phyloP scores from a whole-genome alignment of 2,329 filamentous ascomycete genomes.

The Fusarium sp. region DNA sequence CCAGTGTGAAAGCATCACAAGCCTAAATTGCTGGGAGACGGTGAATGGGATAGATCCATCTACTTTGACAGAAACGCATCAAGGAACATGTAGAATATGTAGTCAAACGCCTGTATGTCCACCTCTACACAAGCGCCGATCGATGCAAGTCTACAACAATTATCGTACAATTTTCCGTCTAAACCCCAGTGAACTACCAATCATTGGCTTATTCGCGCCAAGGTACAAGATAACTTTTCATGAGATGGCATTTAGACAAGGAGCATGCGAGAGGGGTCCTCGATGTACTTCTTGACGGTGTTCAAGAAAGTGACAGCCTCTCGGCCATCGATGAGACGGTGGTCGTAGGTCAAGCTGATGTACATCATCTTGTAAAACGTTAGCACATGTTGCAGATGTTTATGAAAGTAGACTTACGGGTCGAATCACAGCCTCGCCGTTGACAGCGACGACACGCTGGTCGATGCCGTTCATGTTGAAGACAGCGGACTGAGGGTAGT shows the following conservation, averaged over 20 bases:
- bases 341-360: slow-evolving; percentile 62
- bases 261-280: slow-evolving; percentile 56
- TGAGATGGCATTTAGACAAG: slow-evolving; percentile 55
- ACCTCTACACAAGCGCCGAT: slow-evolving; percentile 27
- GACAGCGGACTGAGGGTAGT: slow-evolving; percentile 73
- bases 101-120: slow-evolving; percentile 13
- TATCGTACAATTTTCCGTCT: slow-evolving; percentile 4
- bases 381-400: slow-evolving; percentile 38
- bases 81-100: not conserved
- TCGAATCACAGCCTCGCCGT: slow-evolving; percentile 60
- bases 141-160: slow-evolving; percentile 19
- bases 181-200: slow-evolving; percentile 2
- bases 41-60: too few species aligned
- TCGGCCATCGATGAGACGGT: slow-evolving; percentile 64
- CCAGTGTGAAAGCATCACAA: not conserved
- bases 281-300: slow-evolving; percentile 45
- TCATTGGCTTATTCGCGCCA: slow-evolving; percentile 15
- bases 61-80: too few species aligned
- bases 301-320: slow-evolving; percentile 67
- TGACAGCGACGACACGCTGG: slow-evolving; percentile 62
- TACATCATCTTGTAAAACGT: slow-evolving; percentile 52
- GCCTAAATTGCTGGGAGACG: too few species aligned
- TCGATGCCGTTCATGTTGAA: slow-evolving; percentile 69
- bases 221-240: slow-evolving; percentile 25
- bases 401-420: slow-evolving; percentile 32